These are phyloP conservation scores for Eucommia ulmoides DNA, from an alignment of 257 asterid genomes.

Conservation along the genomic window DNA sequence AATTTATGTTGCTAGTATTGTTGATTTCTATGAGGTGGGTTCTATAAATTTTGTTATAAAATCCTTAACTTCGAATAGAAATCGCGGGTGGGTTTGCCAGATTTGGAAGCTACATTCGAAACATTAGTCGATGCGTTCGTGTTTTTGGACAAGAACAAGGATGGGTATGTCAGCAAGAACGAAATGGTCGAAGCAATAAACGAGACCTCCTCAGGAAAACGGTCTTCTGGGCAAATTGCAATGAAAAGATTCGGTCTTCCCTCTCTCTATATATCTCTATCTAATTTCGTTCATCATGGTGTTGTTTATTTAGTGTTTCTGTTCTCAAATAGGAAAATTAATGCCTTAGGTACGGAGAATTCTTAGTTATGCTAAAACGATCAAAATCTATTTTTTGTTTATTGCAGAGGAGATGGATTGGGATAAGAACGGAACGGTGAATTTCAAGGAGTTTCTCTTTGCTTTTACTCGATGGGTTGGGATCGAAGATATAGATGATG, in stretches of 20 bases:
- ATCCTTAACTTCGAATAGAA: constrained; percentile 44
- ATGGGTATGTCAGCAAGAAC: constrained; percentile 64
- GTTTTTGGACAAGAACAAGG: constrained; percentile 84
- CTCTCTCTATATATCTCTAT: constrained; percentile 8
- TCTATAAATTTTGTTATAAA: background rate
- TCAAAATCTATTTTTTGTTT: background rate
- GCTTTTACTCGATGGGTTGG: constrained; percentile 93
- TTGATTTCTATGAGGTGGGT: background rate
- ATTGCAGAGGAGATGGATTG: constrained; percentile 96
- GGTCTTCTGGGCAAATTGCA: constrained; percentile 82
- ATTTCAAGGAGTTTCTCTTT: constrained; percentile 83
- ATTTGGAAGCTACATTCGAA: constrained; percentile 71
- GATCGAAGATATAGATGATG: constrained; percentile 53
- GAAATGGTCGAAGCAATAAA: constrained; percentile 81
- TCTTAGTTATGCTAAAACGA: background rate
- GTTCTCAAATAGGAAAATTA: background rate
- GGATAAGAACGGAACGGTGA: constrained; percentile 85
- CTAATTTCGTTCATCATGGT: background rate
- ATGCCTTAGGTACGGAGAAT: background rate
- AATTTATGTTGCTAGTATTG: background rate
- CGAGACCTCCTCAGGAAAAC: constrained; percentile 57
- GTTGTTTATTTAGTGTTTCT: background rate
- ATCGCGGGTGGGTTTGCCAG: constrained; percentile 52
- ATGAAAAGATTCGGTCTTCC: constrained; percentile 79
- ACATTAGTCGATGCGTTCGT: constrained; percentile 74